phyloP scores from a whole-genome alignment of 805 yeast species.

The Metschnikowia amazonensis region DNA sequence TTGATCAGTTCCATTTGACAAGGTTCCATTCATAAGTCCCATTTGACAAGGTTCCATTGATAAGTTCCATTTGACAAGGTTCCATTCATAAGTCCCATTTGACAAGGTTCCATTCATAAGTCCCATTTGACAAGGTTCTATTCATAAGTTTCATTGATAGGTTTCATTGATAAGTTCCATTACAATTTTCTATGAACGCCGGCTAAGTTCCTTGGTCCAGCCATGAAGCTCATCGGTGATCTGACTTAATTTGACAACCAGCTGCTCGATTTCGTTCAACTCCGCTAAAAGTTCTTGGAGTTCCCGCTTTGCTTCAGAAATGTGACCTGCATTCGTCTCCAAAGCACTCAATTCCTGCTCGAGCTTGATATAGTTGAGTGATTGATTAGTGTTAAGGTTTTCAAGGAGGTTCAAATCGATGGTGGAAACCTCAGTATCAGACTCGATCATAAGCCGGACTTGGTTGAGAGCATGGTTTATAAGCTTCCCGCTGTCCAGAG shows the following conservation, averaged over 20 bases:
- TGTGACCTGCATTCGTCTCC: slow-evolving; percentile 37
- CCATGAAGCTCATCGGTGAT: slow-evolving; percentile 21
- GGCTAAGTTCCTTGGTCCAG: slow-evolving; percentile 10
- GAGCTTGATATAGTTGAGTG: slow-evolving; percentile 47
- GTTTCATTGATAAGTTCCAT: no score
- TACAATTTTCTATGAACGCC: background rate
- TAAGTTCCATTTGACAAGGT: no score
- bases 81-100: no score
- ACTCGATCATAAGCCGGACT: slow-evolving; percentile 31
- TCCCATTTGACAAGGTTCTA: no score
- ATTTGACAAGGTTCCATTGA: no score
- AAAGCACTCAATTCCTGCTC: slow-evolving; percentile 39
- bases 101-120: no score
- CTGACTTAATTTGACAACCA: slow-evolving; percentile 40
- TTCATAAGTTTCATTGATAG: no score
- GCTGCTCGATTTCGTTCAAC: slow-evolving; percentile 28
- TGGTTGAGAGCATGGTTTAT: slow-evolving; percentile 28
- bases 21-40: no score
- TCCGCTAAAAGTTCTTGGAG: slow-evolving; percentile 21
- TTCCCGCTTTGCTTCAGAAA: slow-evolving; percentile 25
- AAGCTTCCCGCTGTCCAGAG: slow-evolving; percentile 28
- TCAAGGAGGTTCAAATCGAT: slow-evolving; percentile 48
- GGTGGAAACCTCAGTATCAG: slow-evolving; percentile 41
- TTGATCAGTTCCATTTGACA: no score
- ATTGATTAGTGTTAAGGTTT: slow-evolving; percentile 56